Conservation (phyloP, 1,284 basidiomycete genomes). For the Malassezia pachydermatis region DNA sequence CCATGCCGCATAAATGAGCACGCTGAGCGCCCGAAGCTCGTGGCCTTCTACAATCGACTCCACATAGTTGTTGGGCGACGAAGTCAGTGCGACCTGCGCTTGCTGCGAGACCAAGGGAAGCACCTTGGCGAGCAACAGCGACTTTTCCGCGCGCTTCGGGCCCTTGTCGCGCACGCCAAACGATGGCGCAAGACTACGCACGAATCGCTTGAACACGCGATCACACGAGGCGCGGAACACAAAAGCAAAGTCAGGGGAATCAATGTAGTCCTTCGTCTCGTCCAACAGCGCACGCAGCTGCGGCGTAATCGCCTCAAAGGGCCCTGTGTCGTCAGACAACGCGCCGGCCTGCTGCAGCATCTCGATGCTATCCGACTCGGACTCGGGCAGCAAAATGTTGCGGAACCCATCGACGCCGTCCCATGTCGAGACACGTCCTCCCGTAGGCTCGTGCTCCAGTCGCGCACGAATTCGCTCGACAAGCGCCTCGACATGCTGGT, state of each 20-base stretch:
- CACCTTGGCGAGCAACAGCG: slow-evolving; percentile 61
- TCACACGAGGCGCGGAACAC: slow-evolving; percentile 64
- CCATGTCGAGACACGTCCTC: not conserved
- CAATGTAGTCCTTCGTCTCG: slow-evolving; percentile 60
- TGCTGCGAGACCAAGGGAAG: slow-evolving; percentile 67
- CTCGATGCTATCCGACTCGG: slow-evolving; percentile 25
- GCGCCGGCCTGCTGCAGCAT: slow-evolving; percentile 42
- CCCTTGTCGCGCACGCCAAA: slow-evolving; percentile 52
- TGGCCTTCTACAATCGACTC: slow-evolving; percentile 50
- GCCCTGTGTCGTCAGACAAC: slow-evolving; percentile 14
- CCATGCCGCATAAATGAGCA: slow-evolving; percentile 17
- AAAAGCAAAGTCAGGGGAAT: slow-evolving; percentile 60
- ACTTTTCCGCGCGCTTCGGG: slow-evolving; percentile 29
- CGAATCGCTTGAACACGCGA: slow-evolving; percentile 56
- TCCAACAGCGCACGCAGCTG: slow-evolving; percentile 59
- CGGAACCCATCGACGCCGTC: slow-evolving; percentile 20
- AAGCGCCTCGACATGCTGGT: slow-evolving; percentile 60
- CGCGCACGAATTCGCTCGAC: slow-evolving; percentile 61
- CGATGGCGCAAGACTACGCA: slow-evolving; percentile 53
- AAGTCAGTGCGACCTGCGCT: slow-evolving; percentile 62
- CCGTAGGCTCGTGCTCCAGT: slow-evolving; percentile 49
- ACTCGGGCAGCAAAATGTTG: slow-evolving; percentile 46
- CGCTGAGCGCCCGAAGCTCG: slow-evolving; percentile 18
- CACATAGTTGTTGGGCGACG: slow-evolving; percentile 68
- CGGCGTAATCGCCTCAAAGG: slow-evolving; percentile 28